Base-by-base conservation (phyloP, 83 land plant genomes). In the Thuja plicata region DNA sequence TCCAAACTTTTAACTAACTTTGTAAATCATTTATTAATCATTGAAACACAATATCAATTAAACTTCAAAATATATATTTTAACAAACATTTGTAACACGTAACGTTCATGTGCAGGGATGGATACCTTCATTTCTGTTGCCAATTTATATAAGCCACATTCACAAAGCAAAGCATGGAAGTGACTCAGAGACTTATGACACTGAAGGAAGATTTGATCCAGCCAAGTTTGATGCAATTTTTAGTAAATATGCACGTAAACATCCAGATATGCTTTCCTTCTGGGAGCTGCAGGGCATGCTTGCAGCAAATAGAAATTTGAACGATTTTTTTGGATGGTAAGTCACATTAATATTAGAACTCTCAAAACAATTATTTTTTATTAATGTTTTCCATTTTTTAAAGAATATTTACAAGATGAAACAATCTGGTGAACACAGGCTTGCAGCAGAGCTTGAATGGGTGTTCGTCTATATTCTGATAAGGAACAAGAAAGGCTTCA, bases 81-180 rank as follows among this genome's bases (percentile, higher is more conserved):
- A 50, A 16, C 3, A 54, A 15, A 3, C 2, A 54, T 15, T 54
- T 54, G 0, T 54, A 54, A 54, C 57, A 54, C 3, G 3, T 54
- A 15, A 3, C 19, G 0, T 54, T 54, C 57, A 15, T 54, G 17
- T 54, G 16, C 17, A 54, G 57, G 57, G 57, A 54, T 54, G 57
- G 19, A 87, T 96, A 27, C 96, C 96, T 2, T 92, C 93, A 24
- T 94, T 92, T 0, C 86, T 96, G 40, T 89, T 97, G 13, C 94
- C 96, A 3, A 94, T 97, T 8, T 92, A 93, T 54, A 83, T 97
- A 9, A 86, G 86, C 88, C 93, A 94, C 91, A 93, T 96, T 13
- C 98, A 96, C 92, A 93, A 87, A 70, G 84, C 88, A 85, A 96
- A 94, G 91, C 98, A 96, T 85, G 98, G 96, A 27, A 94, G 96